These are phyloP conservation scores for Cladophialophora yegresii DNA, from an alignment of 2,329 filamentous ascomycete genomes.

Conservation along the genomic window DNA sequence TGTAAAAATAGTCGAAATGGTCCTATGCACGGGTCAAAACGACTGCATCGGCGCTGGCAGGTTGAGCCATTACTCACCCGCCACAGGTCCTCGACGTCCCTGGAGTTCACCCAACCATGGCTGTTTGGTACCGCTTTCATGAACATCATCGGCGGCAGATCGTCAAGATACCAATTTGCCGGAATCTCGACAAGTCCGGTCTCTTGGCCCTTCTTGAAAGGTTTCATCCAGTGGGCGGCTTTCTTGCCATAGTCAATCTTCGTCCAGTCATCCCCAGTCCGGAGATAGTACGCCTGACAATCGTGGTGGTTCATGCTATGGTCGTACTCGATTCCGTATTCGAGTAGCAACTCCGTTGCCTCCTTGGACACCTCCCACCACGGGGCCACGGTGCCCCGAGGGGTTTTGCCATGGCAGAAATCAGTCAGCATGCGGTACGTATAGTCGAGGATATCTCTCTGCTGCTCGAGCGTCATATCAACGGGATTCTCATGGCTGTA, in stretches of 20 bases:
- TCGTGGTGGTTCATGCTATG: conserved; percentile 50
- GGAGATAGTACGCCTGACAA: conserved; percentile 50
- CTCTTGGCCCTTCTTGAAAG: conserved; percentile 50
- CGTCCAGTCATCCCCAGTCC: conserved; percentile 49
- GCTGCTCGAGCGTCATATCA: conserved; percentile 73
- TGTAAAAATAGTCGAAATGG: conserved; percentile 68
- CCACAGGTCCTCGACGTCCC: conserved; percentile 58
- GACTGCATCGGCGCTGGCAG: too few relatives aligned
- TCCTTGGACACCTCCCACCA: conserved; percentile 74
- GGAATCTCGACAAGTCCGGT: conserved; percentile 50
- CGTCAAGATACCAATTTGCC: conserved; percentile 49
- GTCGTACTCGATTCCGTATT: conserved; percentile 49
- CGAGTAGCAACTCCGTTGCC: conserved; percentile 54
- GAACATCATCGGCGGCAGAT: conserved; percentile 51
- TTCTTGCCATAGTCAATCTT: conserved; percentile 49
- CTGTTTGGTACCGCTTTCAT: conserved; percentile 53
- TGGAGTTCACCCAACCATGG: conserved; percentile 60
- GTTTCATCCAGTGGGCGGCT: conserved; percentile 50
- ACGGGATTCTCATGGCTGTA: conserved; percentile 74
- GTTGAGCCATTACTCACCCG: conserved; percentile 35
- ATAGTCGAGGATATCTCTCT: conserved; percentile 78
- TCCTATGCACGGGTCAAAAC: conserved; percentile 41
- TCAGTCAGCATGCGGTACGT: conserved; percentile 71
- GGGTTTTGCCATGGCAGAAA: conserved; percentile 66
- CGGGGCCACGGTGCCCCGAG: conserved; percentile 70